Base-by-base conservation (phyloP, 306 rosid species). In the Lathyrus sativus region DNA sequence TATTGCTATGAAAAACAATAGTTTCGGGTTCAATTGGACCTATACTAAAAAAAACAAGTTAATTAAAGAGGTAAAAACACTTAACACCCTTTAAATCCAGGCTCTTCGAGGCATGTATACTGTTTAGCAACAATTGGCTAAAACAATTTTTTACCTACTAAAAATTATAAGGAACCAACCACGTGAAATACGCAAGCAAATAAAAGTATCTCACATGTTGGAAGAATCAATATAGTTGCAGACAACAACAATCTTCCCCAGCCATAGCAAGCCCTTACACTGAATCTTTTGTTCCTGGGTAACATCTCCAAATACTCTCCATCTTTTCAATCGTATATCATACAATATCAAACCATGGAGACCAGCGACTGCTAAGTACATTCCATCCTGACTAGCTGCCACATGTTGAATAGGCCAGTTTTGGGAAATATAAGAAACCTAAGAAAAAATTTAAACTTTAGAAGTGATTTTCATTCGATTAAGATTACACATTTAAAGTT, bases 371-470 rank as follows among this genome's bases (percentile, higher is more conserved):
- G 90, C 97, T 11, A 90, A 78, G 85, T 86, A 86, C 97, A 90
- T 84, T 71, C 98, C 98, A 80, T 93, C 95, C 82, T 83, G 83
- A 81, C 98, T 93, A 71, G 97, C 96, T 15, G 97, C 97, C 70
- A 88, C 96, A 80, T 93, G 95, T 72, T 88, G 98, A 63, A 93
- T 87, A 9, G 98, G 98, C 97, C 98, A 93, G 78, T 90, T 93
- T 81, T 90, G 97, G 55, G 97, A 88, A 80, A 93, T 90, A 81
- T 93, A 93, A 62, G 98, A 93, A 78, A 88, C 98, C 98, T 93
- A 81, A 51, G 73, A 24, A 72, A 75, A 48, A 0, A 56, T 72
- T 44, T 33, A 60, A 74, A 80, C 37, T 58, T 60, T 55, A 72
- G 86, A 79, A 82, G 75, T 61, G 73, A 67, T 76, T 76, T 61